phyloP scores from a whole-genome alignment of 805 yeast species.

The Wickerhamomyces bisporus region DNA sequence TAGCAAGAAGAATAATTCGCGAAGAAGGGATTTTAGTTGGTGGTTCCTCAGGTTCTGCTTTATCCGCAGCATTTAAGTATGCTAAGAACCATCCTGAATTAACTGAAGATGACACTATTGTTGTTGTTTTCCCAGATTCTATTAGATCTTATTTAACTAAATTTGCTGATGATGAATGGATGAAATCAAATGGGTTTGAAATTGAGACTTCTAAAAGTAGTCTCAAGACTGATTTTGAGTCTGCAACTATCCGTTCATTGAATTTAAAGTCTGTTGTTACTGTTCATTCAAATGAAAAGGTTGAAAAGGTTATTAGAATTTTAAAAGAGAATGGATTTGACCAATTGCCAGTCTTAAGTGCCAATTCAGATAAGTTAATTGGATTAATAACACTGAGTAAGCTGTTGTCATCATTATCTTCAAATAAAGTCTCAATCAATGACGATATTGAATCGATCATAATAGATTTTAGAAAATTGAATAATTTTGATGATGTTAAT shows the following conservation, averaged over 20 bases:
- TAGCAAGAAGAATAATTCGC: conserved; percentile 75
- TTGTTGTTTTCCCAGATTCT: conserved; percentile 81
- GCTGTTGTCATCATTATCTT: conserved; percentile 61
- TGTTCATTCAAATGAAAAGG: conserved; percentile 54
- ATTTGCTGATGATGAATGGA: conserved; percentile 90
- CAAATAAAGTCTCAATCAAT: conserved; percentile 49
- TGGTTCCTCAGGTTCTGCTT: conserved; percentile 84
- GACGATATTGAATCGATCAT: conserved; percentile 55
- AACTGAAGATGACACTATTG: conserved; percentile 69
- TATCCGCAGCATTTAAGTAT: conserved; percentile 71
- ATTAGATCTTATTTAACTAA: conserved; percentile 82
- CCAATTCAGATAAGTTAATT: conserved; percentile 46
- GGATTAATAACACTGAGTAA: conserved; percentile 77
- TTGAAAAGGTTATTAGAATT: conserved; percentile 60
- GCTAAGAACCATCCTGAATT: conserved; percentile 54
- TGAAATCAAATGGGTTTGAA: conserved; percentile 67
- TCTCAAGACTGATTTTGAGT: conserved; percentile 42
- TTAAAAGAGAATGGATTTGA: conserved; percentile 76
- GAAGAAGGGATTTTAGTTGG: conserved; percentile 88
- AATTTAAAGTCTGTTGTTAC: conserved; percentile 77
- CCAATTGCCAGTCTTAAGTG: conserved; percentile 71
- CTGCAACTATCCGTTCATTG: conserved; percentile 62
- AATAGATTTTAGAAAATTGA: conserved; percentile 70
- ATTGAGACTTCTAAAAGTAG: conserved; percentile 44
- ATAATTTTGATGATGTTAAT: conserved; percentile 52